Conservation (phyloP, 768 basidiomycete genomes). For the Pisolithus sp. region DNA sequence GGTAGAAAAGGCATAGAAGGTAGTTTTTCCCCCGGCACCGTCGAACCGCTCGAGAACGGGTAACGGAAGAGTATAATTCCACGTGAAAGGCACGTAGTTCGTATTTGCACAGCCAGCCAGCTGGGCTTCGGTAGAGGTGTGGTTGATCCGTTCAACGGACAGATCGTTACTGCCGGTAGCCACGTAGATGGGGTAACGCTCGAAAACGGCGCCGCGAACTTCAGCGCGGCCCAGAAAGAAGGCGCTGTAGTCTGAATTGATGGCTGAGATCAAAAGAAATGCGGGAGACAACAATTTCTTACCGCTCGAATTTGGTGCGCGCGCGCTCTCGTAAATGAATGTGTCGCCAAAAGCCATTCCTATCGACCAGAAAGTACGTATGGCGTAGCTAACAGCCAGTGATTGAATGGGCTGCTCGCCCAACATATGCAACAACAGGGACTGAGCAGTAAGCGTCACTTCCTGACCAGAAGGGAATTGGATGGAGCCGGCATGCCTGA, state of each 20-base stretch:
- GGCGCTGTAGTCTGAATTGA: not conserved
- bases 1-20: not conserved
- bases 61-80: constrained; percentile 3
- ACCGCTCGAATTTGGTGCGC: constrained; percentile 9
- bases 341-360: constrained; percentile 1
- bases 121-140: constrained; percentile 1
- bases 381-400: constrained; percentile 6
- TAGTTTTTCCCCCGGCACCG: constrained; percentile 6
- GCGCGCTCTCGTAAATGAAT: constrained; percentile 4
- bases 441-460: constrained; percentile 3
- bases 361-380: constrained; percentile 1
- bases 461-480: constrained; percentile 8
- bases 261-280: not conserved
- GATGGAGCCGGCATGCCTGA: constrained; percentile 6
- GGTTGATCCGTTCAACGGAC: not conserved
- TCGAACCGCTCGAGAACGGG: constrained; percentile 1
- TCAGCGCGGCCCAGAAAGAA: constrained; percentile 12
- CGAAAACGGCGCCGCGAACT: not conserved
- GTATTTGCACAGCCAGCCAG: constrained; percentile 5
- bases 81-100: constrained; percentile 1
- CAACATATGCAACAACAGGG: constrained; percentile 11
- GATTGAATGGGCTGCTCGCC: constrained; percentile 5
- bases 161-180: constrained; percentile 6
- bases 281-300: not conserved
- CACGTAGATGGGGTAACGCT: constrained; percentile 5